Conservation (phyloP, 2,329 filamentous ascomycete genomes). For the Trichoderma afroharzianum region DNA sequence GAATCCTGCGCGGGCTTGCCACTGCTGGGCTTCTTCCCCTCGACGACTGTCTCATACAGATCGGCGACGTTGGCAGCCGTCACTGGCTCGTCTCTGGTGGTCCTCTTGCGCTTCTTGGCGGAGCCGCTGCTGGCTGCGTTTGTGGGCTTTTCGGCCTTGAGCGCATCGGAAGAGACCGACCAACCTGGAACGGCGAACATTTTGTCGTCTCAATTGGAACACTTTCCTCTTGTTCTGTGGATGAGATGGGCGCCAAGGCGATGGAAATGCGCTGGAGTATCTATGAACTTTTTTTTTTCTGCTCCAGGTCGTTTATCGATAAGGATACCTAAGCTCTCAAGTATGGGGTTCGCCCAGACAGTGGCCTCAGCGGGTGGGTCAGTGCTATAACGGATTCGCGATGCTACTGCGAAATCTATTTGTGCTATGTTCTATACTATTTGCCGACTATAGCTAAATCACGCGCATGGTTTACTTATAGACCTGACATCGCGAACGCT, state of each 20-base stretch:
- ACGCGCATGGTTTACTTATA: too few relatives aligned
- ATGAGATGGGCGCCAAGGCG: not conserved
- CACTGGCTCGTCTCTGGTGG: slow-evolving; percentile 42
- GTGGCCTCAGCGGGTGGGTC: not conserved
- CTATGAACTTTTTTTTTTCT: slow-evolving; percentile 6
- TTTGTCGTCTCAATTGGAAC: not conserved
- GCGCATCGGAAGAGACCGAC: slow-evolving; percentile 69
- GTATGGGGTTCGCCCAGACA: not conserved
- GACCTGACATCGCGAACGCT: too few relatives aligned
- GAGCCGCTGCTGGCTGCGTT: slow-evolving; percentile 32
- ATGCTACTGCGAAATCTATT: not conserved
- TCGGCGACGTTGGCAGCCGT: slow-evolving; percentile 69
- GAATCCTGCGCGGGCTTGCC: slow-evolving; percentile 27
- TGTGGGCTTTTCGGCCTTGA: slow-evolving; percentile 62
- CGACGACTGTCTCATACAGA: slow-evolving; percentile 76
- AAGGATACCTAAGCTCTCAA: not conserved
- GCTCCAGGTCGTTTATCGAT: not conserved
- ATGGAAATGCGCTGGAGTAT: not conserved
- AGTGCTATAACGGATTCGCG: not conserved
- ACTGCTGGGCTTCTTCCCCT: slow-evolving; percentile 51
- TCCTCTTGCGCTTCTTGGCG: slow-evolving; percentile 56
- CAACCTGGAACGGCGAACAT: slow-evolving; percentile 97
- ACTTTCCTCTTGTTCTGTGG: not conserved
- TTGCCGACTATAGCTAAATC: not conserved
- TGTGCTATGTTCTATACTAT: too few relatives aligned